Evolutionary conservation across 164 flowering plant genomes (phyloP), one percentile per base, ranked within the genome.

Genomic region (Aristolochia californica): DNA sequence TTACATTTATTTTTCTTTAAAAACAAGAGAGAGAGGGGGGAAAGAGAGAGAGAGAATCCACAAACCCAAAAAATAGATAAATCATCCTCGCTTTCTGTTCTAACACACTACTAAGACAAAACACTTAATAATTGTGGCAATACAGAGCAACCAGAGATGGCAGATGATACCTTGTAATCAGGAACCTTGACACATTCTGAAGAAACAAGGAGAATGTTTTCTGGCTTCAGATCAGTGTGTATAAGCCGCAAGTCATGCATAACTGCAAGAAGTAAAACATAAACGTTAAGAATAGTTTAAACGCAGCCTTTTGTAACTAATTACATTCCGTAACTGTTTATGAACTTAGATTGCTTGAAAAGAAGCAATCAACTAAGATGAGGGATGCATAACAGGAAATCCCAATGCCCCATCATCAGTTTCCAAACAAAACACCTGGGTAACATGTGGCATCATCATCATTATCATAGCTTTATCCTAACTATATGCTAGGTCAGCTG

Each of bases 181-280:
- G 89, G 94, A 59, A 90, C 83, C 74, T 80, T 87, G 30, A 90
- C 57, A 64, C 66, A 83, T 43, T 87, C 96, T 0, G 97, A 70
- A 44, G 94, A 90, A 21, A 87, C 91, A 58, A 90, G 82, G 58
- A 90, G 94, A 68, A 87, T 84, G 61, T 90, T 90, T 70, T 90
- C 97, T 40, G 97, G 97, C 78, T 90, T 90, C 76, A 90, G 62
- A 70, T 90, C 97, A 48, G 97, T 90, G 77, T 90, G 97, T 57
- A 90, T 87, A 23, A 90, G 80, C 55, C 75, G 82, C 34, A 90
- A 65, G 56, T 87, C 97, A 73, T 90, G 96, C 97, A 90, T 87
- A 74, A 82, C 96, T 90, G 85, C 78, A 74, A 71, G 34, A n/a
- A 59, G 47, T 45, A 56, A 34, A 48, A 45, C 18, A 9, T 18